Conservation (phyloP, 225 moss, liverwort and hornwort species). For the Sphagnum contortum region DNA sequence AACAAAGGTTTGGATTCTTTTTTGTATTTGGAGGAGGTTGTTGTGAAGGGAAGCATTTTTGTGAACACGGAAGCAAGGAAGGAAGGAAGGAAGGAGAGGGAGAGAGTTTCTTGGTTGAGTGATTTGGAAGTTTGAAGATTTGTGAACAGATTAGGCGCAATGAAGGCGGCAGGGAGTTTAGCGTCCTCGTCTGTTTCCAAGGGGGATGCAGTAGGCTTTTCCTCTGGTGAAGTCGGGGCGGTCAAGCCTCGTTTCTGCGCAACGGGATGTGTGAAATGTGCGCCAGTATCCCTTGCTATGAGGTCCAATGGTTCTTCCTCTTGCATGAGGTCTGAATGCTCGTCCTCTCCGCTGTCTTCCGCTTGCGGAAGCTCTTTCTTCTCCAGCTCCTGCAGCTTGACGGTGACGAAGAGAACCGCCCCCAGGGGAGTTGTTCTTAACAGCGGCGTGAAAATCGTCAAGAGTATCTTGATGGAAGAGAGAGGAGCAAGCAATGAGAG, state of each 20-base stretch:
- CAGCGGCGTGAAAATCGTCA: too few relatives aligned
- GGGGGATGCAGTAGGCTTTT: conserved; percentile 4
- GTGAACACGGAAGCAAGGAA: too few relatives aligned
- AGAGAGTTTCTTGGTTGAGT: background rate
- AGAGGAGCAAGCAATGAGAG: conserved; percentile 23
- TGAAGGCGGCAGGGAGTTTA: conserved; percentile 37
- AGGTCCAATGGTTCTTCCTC: conserved; percentile 34
- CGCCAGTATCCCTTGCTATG: conserved; percentile 40
- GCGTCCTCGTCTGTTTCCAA: conserved; percentile 8
- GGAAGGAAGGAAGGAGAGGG: too few relatives aligned
- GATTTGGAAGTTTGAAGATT: background rate
- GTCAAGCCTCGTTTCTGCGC: conserved; percentile 28
- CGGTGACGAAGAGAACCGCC: background rate
- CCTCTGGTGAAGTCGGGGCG: conserved; percentile 5
- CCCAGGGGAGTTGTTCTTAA: too few relatives aligned
- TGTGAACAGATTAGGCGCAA: background rate
- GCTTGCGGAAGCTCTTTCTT: conserved; percentile 8
- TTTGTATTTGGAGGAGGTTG: too few relatives aligned
- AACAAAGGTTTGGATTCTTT: too few relatives aligned
- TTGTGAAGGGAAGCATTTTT: too few relatives aligned
- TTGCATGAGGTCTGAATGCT: conserved; percentile 44
- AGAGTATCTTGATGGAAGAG: conserved; percentile 46
- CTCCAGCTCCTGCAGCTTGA: conserved; percentile 1
- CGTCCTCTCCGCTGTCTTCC: conserved; percentile 30
- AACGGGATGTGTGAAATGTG: conserved; percentile 44